Conservation (phyloP, 805 yeast species). For the Metschnikowia sp. region DNA sequence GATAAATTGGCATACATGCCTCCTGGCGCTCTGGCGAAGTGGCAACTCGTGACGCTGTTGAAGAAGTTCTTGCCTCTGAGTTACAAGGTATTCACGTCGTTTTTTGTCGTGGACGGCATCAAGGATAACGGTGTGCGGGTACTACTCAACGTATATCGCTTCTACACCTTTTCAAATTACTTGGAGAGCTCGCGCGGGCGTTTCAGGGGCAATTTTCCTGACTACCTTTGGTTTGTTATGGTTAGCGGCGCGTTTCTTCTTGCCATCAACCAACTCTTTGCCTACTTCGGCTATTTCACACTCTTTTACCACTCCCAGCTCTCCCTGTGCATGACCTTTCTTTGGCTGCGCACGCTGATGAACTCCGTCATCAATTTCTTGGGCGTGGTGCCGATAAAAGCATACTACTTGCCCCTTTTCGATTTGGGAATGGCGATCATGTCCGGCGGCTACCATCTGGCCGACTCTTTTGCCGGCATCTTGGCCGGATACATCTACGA, state of each 20-base stretch:
- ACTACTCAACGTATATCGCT: constrained; percentile 50
- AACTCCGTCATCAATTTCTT: constrained; percentile 52
- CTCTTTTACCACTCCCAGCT: constrained; percentile 38
- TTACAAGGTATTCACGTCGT: constrained; percentile 49
- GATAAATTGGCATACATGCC: background rate
- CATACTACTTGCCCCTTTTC: constrained; percentile 51
- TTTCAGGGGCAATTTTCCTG: constrained; percentile 49
- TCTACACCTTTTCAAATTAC: constrained; percentile 55
- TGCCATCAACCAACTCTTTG: constrained; percentile 23
- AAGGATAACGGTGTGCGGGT: constrained; percentile 25
- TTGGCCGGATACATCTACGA: constrained; percentile 56
- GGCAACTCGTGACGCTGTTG: background rate
- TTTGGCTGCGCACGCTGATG: constrained; percentile 60
- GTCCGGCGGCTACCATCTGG: constrained; percentile 39
- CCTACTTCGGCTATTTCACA: constrained; percentile 10
- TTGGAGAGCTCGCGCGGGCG: constrained; percentile 45
- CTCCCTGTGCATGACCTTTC: constrained; percentile 52
- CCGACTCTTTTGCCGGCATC: constrained; percentile 48
- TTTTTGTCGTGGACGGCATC: constrained; percentile 42
- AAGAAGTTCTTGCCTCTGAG: constrained; percentile 27
- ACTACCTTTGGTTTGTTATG: constrained; percentile 53
- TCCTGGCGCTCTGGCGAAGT: background rate
- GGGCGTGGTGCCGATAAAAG: constrained; percentile 49
- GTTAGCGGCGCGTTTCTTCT: constrained; percentile 47
- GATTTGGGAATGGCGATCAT: constrained; percentile 33